Conservation (phyloP, 129 eudicot genomes). For the Escallonia rubra region DNA sequence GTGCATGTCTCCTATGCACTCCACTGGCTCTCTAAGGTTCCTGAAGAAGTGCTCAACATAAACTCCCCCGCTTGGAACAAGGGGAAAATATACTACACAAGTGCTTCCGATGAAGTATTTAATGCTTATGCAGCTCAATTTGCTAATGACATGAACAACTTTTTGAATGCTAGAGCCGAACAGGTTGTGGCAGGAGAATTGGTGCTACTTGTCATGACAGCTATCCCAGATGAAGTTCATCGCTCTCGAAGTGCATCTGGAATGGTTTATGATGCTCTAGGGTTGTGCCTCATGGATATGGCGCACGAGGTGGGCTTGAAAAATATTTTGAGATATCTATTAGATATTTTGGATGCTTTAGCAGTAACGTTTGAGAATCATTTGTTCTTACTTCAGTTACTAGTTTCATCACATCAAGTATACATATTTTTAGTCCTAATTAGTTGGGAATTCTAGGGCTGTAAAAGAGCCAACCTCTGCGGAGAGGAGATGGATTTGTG, state of each 20-base stretch:
- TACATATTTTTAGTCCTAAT: too few relatives aligned
- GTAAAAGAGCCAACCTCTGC: too few relatives aligned
- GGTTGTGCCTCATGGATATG: slow-evolving; percentile 6
- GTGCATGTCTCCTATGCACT: slow-evolving; percentile 5
- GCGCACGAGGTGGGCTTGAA: slow-evolving; percentile 1
- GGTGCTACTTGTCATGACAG: slow-evolving; percentile 3
- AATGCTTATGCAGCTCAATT: slow-evolving; percentile 13
- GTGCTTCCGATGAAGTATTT: slow-evolving; percentile 7
- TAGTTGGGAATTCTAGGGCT: too few relatives aligned
- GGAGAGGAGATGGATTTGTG: too few relatives aligned
- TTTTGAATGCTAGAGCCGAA: slow-evolving; percentile 15
- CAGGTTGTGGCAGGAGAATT: slow-evolving; percentile 19
- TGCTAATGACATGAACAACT: slow-evolving; percentile 11
- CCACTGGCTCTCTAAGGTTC: slow-evolving; percentile 24
- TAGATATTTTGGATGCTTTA: neutral
- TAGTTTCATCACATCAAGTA: too few relatives aligned
- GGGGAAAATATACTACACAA: slow-evolving; percentile 17
- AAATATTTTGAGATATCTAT: neutral
- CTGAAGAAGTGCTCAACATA: slow-evolving; percentile 6
- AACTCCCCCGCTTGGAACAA: too few relatives aligned
- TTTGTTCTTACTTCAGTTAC: too few relatives aligned
- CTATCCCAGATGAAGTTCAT: too few relatives aligned
- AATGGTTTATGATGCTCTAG: neutral
- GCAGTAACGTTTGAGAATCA: neutral
- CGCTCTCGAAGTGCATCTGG: neutral